Evolutionary conservation across 495 filamentous ascomycete species (phyloP), one percentile per base, ranked within the genome.

Genomic region (Penicillium alfredii): DNA sequence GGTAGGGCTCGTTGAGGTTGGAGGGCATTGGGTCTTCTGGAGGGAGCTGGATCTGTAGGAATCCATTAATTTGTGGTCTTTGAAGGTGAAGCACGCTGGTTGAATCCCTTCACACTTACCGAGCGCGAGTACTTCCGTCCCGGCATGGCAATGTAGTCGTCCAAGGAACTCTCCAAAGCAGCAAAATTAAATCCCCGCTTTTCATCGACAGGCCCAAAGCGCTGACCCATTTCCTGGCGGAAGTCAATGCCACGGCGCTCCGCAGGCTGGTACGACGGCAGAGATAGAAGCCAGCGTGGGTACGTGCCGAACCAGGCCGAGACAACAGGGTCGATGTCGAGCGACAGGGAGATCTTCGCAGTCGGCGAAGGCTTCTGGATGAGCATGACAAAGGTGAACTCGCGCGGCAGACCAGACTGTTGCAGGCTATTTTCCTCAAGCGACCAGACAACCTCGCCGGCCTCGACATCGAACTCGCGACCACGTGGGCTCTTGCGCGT

Each of bases 371-470:
- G 65, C 19, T 70, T 68, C 23, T 64, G 55, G n/a, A 72, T 45
- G 22, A 76, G 43, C 62, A 76, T 63, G 5, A 70, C 66, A 45
- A 76, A 74, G 11, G 71, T 73, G 37, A 76, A 74, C 31, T 76
- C 72, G 8, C 71, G 58, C n/a, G 72, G 72, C 1, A 76, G 53
- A 6, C 72, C 72, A 4, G 69, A 69, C 6, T 57, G 55, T 42
- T 76, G 71, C 8, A 73, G 49, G 19, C 39, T 54, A 33, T 76
- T 76, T 30, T 76, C 72, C 26, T 72, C 65, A 1, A 76, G 53
- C 0, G 71, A 69, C 72, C 71, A 76, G 8, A 74, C 61, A 4
- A 73, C 51, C 41, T 68, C 61, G 2, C 60, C 68, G 17, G 68
- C 61, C 19, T 69, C 64, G 5, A 63, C 53, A 34, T 70, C 64